Conservation (phyloP, 768 basidiomycete genomes). For the Glaciozyma martinii region DNA sequence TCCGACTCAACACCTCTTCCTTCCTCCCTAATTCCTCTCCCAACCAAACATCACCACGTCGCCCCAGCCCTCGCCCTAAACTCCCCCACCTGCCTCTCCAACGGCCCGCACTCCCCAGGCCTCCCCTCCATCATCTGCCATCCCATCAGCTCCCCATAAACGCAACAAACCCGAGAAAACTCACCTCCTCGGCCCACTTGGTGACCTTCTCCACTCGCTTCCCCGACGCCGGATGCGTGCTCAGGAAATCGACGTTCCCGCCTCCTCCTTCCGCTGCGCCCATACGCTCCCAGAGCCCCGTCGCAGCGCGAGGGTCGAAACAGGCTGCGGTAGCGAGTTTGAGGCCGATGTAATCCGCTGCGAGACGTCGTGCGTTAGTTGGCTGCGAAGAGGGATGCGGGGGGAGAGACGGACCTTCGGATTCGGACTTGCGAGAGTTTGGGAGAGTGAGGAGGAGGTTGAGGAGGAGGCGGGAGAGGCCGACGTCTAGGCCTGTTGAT, state of each 20-base stretch:
- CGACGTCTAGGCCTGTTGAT: conserved; percentile 25
- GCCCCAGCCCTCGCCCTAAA: conserved; percentile 4
- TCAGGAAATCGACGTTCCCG: conserved; percentile 51
- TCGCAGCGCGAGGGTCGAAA: conserved; percentile 68
- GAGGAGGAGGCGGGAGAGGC: conserved; percentile 13
- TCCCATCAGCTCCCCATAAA: no score
- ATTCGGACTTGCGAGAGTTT: conserved; percentile 70
- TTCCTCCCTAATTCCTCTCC: no score
- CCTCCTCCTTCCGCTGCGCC: conserved; percentile 37
- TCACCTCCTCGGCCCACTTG: conserved; percentile 30
- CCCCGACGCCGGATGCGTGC: conserved; percentile 69
- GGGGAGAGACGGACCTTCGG: conserved; percentile 52
- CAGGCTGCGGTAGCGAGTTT: conserved; percentile 73
- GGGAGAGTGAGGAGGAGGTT: conserved; percentile 47
- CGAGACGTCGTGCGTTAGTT: neutral
- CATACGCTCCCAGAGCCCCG: conserved; percentile 68
- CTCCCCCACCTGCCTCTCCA: neutral
- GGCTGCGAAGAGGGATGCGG: neutral
- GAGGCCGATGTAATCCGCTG: conserved; percentile 80
- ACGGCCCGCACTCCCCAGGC: no score
- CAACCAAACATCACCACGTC: conserved; percentile 7
- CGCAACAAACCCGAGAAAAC: no score
- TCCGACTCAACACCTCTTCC: no score
- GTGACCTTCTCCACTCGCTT: conserved; percentile 52
- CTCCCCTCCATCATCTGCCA: no score